Evolutionary conservation across 2,329 filamentous ascomycete species (phyloP), one percentile per base, ranked within the genome.

Genomic region (Fusarium sp.): DNA sequence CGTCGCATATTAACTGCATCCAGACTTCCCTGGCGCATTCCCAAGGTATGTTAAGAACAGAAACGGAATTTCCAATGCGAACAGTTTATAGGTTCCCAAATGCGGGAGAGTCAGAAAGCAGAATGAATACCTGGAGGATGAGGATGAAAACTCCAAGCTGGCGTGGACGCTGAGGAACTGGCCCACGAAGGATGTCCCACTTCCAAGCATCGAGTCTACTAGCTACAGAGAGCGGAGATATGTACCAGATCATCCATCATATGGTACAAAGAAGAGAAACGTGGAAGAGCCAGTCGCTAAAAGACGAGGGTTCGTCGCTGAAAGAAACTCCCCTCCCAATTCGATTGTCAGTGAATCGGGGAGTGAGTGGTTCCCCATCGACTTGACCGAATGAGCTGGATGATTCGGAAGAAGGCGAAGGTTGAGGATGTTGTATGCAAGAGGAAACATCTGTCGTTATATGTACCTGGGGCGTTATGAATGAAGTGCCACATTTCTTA

Each of bases 161-260:
- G 15, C 9, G n/a, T 63, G 44, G 44, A 49, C 29, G 6, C 33
- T 48, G 5, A 31, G 41, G 20, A 58, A 58, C 35, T 64, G 59
- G 59, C 59, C 59, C 15, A 66, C 42, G 8, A 58, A n/a, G 13
- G 47, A 64, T 21, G 39, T 66, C 5, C 53, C 59, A 8, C 33
- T 64, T 21, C 38, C 29, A 6, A 64, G 63, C 29, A 64, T 64
- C n/a, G 52, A 64, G 29, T n/a, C 26, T 16, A 21, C 3, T 8
- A 21, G 16, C 26, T 11, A 23, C n/a, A 11, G 10, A 52, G 11
- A 8, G 8, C 11, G 2, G 24, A 15, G 18, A 33, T 7, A 7
- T 26, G 6, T 9, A 10, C 29, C 28, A 21, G 44, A 20, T 4
- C 8, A 8, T 28, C n/a, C 18, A 7, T 35, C 28, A 20, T 6